Evolutionary conservation across 139 green algal species (phyloP), one percentile per base, ranked within the genome.

Genomic region (Tetradesmus obliquus): DNA sequence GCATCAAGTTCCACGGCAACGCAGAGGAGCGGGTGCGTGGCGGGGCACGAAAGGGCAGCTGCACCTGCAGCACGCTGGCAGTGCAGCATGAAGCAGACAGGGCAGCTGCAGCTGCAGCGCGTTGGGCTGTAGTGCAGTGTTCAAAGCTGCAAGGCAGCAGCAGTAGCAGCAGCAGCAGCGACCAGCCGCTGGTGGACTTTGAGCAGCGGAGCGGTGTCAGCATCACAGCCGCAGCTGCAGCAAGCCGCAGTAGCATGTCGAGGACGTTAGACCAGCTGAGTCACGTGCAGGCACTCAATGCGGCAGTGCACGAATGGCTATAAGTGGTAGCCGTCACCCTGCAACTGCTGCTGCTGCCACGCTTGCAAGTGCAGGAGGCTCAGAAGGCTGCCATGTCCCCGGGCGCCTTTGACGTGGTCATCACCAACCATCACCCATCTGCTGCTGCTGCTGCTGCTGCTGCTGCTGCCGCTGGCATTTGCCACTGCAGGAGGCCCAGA

Each of bases 1-100:
- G 97, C 6, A 94, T 98, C 92, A 99, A 99, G 95, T 99, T 99
- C 93, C 97, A 99, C 92, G 98, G 98, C 87, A 99, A 99, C 92
- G 90, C 94, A 32, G 98, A 99, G 90, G 94, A 99, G 89, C 93
- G 98, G 80, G 96, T 97, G 93, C 82, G 93, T 5, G 15, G 55
- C 80, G 80, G 4, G 3, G 69, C 69, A 45, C 32, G 32, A 45
- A 45, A 45, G 32, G 32, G 57, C 57, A 13, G 57, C 7, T 66
- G 17, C 66, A 76, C 17, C 5, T 76, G 66, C 17, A 24, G 15
- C 66, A 76, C 15, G 19, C 10, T 19, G 10, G 66, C 66, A 24
- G 66, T 5, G 2, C 15, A 76, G 60, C 66, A 76, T 24, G 66
- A 17, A 76, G 66, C 66, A 76, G 12, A 19, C 15, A 10, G 2